Conservation (phyloP, 805 yeast species). For the Sporopachydermia lactativora region DNA sequence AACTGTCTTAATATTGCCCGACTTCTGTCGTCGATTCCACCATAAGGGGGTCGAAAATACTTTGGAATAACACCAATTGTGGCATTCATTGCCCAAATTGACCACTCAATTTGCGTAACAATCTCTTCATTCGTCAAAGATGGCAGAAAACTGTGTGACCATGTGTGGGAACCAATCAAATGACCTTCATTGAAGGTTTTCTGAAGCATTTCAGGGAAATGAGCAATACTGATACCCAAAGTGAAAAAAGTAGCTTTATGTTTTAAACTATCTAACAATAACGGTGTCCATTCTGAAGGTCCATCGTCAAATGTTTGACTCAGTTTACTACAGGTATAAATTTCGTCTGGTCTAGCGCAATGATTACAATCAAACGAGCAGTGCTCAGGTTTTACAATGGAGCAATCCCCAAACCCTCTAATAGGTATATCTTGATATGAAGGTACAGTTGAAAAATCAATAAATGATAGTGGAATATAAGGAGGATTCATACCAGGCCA, state of each 20-base stretch:
- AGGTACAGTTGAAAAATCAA: conserved; percentile 43
- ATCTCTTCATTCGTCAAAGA: conserved; percentile 63
- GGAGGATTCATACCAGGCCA: conserved; percentile 93
- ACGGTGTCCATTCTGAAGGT: conserved; percentile 61
- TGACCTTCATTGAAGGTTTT: conserved; percentile 51
- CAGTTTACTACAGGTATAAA: conserved; percentile 54
- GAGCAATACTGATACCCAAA: conserved; percentile 67
- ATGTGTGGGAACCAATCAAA: conserved; percentile 76
- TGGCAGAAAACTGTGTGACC: conserved; percentile 85
- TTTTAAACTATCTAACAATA: conserved; percentile 38
- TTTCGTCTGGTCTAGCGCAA: conserved; percentile 67
- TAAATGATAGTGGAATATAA: conserved; percentile 56
- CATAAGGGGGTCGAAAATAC: conserved; percentile 95
- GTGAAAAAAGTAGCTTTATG: conserved; percentile 64
- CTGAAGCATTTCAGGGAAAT: conserved; percentile 59
- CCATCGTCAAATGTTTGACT: conserved; percentile 95
- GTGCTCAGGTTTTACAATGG: conserved; percentile 27
- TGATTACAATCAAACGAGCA: conserved; percentile 83
- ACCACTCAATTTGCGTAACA: conserved; percentile 87
- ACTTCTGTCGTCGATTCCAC: conserved; percentile 82
- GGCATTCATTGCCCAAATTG: conserved; percentile 96
- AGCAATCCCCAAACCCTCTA: conserved; percentile 37
- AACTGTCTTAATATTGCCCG: conserved; percentile 67
- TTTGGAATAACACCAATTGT: conserved; percentile 77
- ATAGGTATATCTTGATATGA: conserved; percentile 27